Conservation (phyloP, 805 yeast genomes). For the Millerozyma acaciae region DNA sequence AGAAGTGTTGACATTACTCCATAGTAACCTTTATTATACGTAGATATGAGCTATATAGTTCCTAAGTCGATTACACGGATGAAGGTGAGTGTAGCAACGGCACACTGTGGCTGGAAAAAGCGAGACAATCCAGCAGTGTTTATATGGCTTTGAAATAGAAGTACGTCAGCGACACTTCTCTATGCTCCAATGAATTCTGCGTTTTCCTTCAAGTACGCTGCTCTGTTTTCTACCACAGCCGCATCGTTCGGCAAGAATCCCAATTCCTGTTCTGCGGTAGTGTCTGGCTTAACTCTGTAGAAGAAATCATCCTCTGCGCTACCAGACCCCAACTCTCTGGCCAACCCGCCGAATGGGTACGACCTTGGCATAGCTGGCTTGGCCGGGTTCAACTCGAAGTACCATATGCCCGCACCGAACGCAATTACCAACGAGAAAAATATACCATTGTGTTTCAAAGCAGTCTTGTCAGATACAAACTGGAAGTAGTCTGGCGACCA, state of each 20-base stretch:
- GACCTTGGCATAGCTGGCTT: constrained; percentile 74
- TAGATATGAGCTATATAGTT: no score
- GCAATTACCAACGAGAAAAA: constrained; percentile 41
- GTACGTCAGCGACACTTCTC: constrained; percentile 2
- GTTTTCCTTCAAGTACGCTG: constrained; percentile 32
- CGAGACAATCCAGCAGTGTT: no score
- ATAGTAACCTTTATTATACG: no score
- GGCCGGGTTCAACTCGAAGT: constrained; percentile 53
- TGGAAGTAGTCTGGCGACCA: constrained; percentile 83
- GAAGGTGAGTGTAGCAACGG: no score
- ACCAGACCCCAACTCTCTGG: constrained; percentile 67
- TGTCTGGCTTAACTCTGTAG: constrained; percentile 40
- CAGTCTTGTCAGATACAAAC: constrained; percentile 55
- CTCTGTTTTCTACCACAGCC: constrained; percentile 23
- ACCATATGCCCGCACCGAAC: constrained; percentile 43
- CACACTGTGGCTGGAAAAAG: no score
- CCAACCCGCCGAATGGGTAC: constrained; percentile 73
- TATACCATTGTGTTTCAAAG: constrained; percentile 52
- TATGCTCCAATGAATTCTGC: constrained; percentile 34
- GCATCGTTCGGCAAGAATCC: constrained; percentile 33
- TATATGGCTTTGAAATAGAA: neutral
- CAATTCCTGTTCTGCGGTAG: constrained; percentile 33
- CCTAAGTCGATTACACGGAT: no score
- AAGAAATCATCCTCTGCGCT: constrained; percentile 41
- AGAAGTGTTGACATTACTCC: no score